Evolutionary conservation across 495 filamentous ascomycete species (phyloP), one percentile per base, ranked within the genome.

Genomic region (Penicillium samsonianum): DNA sequence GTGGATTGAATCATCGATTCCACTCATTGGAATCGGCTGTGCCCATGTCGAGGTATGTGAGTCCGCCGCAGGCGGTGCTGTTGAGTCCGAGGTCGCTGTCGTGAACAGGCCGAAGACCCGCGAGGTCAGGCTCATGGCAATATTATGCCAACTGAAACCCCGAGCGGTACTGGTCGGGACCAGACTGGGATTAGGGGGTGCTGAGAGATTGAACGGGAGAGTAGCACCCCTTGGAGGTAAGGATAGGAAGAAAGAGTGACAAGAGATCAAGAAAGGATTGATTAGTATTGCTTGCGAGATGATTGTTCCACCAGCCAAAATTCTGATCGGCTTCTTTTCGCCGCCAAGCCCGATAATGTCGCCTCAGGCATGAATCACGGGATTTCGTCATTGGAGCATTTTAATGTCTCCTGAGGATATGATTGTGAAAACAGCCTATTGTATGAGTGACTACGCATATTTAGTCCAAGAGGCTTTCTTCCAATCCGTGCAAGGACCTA

Each of bases 101-200:
- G 73, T 63, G 60, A 78, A 78, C 67, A 78, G 67, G 59, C 69
- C 65, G 64, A 72, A 71, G 46, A 78, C 70, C 62, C 74, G 73
- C 67, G 73, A 75, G 59, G 74, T 73, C 67, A 76, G 65, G 67
- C 74, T 78, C 75, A 78, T 78, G 68, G 71, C 75, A 78, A 69
- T 62, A 65, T 68, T 57, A 48, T 60, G 57, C 57, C 48, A 57
- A 67, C 65, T 69, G 61, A 57, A 67, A 59, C 63, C 73, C 65
- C 51, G 68, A 61, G 61, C 58, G 62, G 61, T 64, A 59, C 65
- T 67, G 67, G 68, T 67, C 66, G 65, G 70, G 63, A 59, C 68
- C 62, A 69, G 65, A 65, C 62, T 47, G 54, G 53, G 47, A 49
- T 44, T 53, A 12, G 33, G 56, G 49, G 53, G 42, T 62, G 53